Evolutionary conservation across 768 basidiomycete genomes (phyloP).

Genomic region (Asterophora lycoperdoides): DNA sequence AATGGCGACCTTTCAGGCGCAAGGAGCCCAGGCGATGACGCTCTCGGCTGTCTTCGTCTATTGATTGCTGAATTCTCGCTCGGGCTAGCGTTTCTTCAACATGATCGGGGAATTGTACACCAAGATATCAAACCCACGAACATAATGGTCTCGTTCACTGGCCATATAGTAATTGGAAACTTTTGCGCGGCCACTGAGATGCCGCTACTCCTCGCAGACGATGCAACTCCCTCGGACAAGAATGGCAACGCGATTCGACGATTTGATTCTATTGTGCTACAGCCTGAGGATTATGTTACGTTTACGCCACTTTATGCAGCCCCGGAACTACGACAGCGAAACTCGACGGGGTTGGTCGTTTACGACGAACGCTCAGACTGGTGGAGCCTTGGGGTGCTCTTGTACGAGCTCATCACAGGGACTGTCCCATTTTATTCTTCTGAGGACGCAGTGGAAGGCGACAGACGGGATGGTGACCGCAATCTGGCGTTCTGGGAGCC

Average conservation of each 20-base stretch:
- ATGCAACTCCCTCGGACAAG: not conserved
- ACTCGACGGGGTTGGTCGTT: conserved; percentile 21
- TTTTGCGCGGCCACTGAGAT: conserved; percentile 50
- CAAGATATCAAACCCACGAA: conserved; percentile 69
- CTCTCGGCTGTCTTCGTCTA: conserved; percentile 21
- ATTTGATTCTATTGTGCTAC: conserved; percentile 19
- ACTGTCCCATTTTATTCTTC: conserved; percentile 16
- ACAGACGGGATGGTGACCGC: too few species aligned
- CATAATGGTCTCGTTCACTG: conserved; percentile 47
- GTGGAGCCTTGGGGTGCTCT: conserved; percentile 32
- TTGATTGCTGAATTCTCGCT: conserved; percentile 31
- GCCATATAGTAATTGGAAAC: conserved; percentile 54
- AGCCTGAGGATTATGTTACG: conserved; percentile 22
- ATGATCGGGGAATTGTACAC: conserved; percentile 61
- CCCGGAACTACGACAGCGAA: conserved; percentile 28
- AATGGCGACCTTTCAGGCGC: conserved; percentile 3
- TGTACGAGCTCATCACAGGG: conserved; percentile 30
- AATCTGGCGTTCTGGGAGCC: conserved; percentile 22
- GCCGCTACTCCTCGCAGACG: conserved; percentile 6
- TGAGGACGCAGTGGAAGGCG: too few species aligned
- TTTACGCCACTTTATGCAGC: conserved; percentile 35
- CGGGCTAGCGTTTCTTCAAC: conserved; percentile 39
- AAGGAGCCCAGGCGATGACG: conserved; percentile 4
- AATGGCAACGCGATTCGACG: not conserved
- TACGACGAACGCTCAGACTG: conserved; percentile 33